phyloP scores from a whole-genome alignment of 176 grass and related monocot species.

The Poa pratensis region DNA sequence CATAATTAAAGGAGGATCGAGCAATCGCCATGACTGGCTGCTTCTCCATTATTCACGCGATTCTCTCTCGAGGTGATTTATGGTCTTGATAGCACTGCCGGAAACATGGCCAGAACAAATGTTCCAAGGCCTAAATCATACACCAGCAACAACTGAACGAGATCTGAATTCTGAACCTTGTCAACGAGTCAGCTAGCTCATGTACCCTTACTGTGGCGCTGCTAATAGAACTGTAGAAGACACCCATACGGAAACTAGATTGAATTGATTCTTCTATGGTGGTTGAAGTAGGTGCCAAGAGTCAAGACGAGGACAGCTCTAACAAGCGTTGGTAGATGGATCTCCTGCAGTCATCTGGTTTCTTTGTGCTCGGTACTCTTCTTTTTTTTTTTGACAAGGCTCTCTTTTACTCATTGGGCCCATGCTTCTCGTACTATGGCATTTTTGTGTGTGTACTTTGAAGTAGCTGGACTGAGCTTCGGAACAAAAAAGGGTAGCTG shows the following conservation, averaged over 20 bases:
- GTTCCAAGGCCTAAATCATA: neutral
- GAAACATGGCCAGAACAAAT: neutral
- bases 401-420: neutral
- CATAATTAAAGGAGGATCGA: neutral
- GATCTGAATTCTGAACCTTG: neutral
- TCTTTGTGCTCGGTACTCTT: neutral
- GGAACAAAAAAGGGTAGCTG: neutral
- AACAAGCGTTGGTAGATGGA: neutral
- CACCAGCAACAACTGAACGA: neutral
- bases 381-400: too few species aligned
- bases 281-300: slow-evolving; percentile 12
- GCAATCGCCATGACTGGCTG: neutral
- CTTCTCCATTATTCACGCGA: neutral
- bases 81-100: neutral
- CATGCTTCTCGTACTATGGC: neutral
- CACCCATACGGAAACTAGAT: neutral
- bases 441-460: slow-evolving; percentile 19
- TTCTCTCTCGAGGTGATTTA: neutral
- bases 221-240: neutral
- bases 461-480: slow-evolving; percentile 5
- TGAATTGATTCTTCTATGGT: slow-evolving; percentile 16
- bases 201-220: neutral
- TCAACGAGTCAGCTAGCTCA: neutral
- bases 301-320: neutral
- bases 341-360: neutral